A percentile compares a stretch with the other conserved stretches of the same genome.
Conservation (phyloP, 768 basidiomycete species). For the Lactifluus echinatus region DNA sequence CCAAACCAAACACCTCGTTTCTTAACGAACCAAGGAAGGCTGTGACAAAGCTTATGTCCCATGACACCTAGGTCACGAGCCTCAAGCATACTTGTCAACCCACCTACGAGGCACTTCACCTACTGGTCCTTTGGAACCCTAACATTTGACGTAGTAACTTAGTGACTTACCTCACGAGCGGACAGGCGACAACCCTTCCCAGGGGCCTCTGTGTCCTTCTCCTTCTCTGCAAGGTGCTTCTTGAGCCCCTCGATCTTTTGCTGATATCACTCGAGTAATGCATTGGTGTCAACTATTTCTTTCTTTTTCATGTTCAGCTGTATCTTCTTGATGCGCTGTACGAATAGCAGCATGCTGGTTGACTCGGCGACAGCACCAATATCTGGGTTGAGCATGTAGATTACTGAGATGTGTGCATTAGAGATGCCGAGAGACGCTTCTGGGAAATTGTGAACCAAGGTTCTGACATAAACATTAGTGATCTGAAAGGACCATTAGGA, state of each 20-base stretch:
- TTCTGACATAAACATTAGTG: conserved; percentile 42
- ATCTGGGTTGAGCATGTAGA: conserved; percentile 93
- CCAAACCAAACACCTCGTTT: no score
- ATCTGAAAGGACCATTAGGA: no score
- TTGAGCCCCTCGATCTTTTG: conserved; percentile 91
- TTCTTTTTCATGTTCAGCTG: conserved; percentile 88
- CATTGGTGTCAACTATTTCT: conserved; percentile 88
- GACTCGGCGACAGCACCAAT: conserved; percentile 70
- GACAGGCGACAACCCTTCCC: conserved; percentile 35
- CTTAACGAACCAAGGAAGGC: no score
- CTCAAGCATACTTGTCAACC: no score
- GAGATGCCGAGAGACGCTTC: conserved; percentile 75
- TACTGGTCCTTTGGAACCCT: no score
- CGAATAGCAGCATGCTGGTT: conserved; percentile 83
- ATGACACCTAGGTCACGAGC: no score
- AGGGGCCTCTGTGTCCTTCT: conserved; percentile 45
- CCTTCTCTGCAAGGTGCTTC: conserved; percentile 57
- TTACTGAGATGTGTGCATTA: conserved; percentile 86
- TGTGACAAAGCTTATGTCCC: no score
- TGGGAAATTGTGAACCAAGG: conserved; percentile 70
- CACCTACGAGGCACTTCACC: no score
- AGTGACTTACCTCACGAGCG: conserved; percentile 35
- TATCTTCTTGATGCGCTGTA: conserved; percentile 84
- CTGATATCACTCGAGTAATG: conserved; percentile 86
- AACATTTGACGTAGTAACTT: background rate